phyloP scores from a whole-genome alignment of 495 filamentous ascomycete genomes.

The Trichoderma parareesei region DNA sequence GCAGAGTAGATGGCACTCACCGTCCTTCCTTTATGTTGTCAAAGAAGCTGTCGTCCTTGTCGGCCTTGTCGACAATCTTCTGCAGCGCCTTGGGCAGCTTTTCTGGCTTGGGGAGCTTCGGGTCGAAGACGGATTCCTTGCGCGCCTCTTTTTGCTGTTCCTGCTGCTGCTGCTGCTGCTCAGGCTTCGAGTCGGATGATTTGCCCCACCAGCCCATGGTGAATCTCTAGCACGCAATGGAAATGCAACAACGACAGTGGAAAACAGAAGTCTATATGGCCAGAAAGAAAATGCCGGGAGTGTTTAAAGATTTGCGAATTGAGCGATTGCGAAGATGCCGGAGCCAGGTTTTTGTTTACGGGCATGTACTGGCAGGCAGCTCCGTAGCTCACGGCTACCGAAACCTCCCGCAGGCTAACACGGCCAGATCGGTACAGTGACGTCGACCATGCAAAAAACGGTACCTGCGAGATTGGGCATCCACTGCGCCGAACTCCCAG shows the following conservation, averaged over 20 bases:
- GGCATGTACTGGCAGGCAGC: too few relatives aligned
- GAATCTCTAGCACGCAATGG: not conserved
- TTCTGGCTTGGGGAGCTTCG: conserved; percentile 46
- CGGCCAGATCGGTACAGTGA: not conserved
- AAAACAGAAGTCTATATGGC: not conserved
- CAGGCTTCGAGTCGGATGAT: conserved; percentile 14
- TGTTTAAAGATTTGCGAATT: not conserved
- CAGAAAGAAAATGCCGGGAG: not conserved
- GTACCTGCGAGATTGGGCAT: not conserved
- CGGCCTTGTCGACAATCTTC: conserved; percentile 52
- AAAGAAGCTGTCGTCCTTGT: conserved; percentile 70
- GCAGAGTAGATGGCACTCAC: conserved; percentile 33
- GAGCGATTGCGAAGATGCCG: not conserved
- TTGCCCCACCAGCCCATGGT: conserved; percentile 23
- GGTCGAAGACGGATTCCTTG: conserved; percentile 29
- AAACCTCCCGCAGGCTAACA: not conserved
- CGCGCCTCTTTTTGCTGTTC: conserved; percentile 22
- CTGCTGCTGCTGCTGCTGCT: conserved; percentile 12
- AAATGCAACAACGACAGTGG: not conserved
- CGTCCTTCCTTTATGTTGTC: conserved; percentile 70
- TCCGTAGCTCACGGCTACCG: not conserved
- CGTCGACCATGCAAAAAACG: not conserved
- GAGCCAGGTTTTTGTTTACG: not conserved
- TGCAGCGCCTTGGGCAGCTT: conserved; percentile 64
- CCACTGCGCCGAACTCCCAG: not conserved